A percentile compares a stretch with the other conserved stretches of the same genome.
Evolutionary conservation across 2,329 filamentous ascomycete species (phyloP).

Genomic region (Pestalotiopsis sp.): DNA sequence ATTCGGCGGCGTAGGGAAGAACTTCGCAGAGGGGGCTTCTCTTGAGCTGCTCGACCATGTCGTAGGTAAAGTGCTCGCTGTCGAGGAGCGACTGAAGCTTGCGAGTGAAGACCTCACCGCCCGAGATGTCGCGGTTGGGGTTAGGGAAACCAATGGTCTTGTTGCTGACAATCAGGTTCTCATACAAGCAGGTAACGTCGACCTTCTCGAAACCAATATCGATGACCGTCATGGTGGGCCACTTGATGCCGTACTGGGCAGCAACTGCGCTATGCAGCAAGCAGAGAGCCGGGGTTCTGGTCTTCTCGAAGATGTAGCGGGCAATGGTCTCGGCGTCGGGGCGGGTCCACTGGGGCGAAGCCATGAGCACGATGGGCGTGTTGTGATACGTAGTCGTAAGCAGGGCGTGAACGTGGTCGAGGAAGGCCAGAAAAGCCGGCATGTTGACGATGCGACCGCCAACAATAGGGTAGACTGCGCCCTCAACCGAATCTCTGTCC

Average conservation of each 20-base stretch:
- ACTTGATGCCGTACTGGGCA: slow-evolving; percentile 79
- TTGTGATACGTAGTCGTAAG: slow-evolving; percentile 94
- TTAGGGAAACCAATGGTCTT: slow-evolving; percentile 60
- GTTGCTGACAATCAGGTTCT: slow-evolving; percentile 74
- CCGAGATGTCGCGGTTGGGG: slow-evolving; percentile 58
- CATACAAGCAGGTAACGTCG: slow-evolving; percentile 87
- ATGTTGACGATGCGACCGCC: slow-evolving; percentile 86
- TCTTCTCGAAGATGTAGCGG: slow-evolving; percentile 96
- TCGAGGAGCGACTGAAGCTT: slow-evolving; percentile 69
- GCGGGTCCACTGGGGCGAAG: slow-evolving; percentile 87
- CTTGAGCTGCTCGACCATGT: slow-evolving; percentile 74
- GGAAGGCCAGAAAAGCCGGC: slow-evolving; percentile 89
- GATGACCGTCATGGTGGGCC: slow-evolving; percentile 79
- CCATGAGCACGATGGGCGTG: slow-evolving; percentile 88
- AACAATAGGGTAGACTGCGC: slow-evolving; percentile 77
- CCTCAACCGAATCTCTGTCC: slow-evolving; percentile 84
- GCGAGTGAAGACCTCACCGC: slow-evolving; percentile 85
- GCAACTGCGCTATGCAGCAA: slow-evolving; percentile 89
- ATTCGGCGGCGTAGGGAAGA: slow-evolving; percentile 55
- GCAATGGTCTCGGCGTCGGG: slow-evolving; percentile 86
- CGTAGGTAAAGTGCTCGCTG: slow-evolving; percentile 59
- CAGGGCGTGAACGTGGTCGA: slow-evolving; percentile 88
- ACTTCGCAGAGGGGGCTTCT: slow-evolving; percentile 69
- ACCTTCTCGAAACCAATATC: slow-evolving; percentile 93
- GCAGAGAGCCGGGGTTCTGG: slow-evolving; percentile 89